Evolutionary conservation across 2,329 filamentous ascomycete genomes (phyloP).

Genomic region (Emergomyces orientalis): DNA sequence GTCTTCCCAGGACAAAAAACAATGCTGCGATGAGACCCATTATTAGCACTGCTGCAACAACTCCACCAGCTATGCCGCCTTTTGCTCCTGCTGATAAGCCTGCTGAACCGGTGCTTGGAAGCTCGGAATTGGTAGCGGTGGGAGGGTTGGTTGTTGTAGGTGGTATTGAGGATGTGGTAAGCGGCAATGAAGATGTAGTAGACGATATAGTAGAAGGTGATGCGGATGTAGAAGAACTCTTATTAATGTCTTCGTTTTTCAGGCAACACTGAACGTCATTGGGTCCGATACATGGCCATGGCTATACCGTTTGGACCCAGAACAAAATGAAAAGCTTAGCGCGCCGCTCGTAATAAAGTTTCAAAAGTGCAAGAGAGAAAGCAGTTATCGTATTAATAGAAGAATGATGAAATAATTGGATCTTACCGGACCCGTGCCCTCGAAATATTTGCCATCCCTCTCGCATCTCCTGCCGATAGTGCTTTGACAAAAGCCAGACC

Average conservation of each 20-base stretch:
- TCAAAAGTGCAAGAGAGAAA: neutral
- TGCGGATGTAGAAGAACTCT: neutral
- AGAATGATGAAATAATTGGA: neutral
- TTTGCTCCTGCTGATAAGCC: neutral
- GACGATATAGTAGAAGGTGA: neutral
- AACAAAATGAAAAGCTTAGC: neutral
- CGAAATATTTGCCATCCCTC: neutral
- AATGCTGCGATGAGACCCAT: neutral
- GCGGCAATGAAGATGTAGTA: neutral
- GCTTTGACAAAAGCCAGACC: neutral
- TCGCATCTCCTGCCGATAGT: neutral
- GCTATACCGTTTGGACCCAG: neutral
- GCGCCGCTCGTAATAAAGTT: neutral
- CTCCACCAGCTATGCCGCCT: neutral
- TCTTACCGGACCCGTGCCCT: neutral
- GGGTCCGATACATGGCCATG: neutral
- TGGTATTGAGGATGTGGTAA: neutral
- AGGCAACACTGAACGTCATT: conserved; percentile 2
- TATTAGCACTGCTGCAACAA: neutral
- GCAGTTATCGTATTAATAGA: neutral
- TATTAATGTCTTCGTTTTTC: neutral
- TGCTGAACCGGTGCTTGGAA: neutral
- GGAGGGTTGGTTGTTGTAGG: neutral
- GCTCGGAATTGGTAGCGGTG: neutral
- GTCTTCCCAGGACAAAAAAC: neutral